Conservation (phyloP, 257 asterid species). For the Salvia hispanica region DNA sequence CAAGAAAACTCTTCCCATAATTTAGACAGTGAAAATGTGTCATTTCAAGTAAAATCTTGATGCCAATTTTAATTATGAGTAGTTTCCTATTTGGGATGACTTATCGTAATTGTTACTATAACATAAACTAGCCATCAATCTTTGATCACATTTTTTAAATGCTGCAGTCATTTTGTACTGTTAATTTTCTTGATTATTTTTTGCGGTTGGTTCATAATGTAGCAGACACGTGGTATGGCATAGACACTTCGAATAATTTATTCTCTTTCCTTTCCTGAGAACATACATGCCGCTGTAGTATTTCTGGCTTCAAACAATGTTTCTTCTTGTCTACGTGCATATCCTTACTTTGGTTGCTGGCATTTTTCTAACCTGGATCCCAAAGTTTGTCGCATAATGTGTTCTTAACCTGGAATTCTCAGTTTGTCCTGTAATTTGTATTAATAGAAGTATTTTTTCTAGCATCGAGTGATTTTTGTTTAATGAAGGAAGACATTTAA, state of each 20-base stretch:
- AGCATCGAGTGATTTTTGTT: too few relatives aligned
- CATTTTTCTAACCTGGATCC: background rate
- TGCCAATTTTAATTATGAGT: slow-evolving; percentile 1
- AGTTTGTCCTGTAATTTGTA: background rate
- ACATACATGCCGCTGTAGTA: background rate
- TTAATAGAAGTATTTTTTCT: background rate
- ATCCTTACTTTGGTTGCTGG: slow-evolving; percentile 12
- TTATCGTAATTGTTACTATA: background rate
- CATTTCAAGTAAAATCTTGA: background rate
- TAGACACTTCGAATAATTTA: too few relatives aligned
- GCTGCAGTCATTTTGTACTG: background rate
- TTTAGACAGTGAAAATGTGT: slow-evolving; percentile 4
- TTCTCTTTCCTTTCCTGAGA: too few relatives aligned
- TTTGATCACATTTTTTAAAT: background rate
- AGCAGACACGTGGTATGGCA: background rate
- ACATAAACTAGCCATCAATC: background rate
- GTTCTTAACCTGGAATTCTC: slow-evolving; percentile 11
- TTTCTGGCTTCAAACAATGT: background rate
- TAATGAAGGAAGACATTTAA: too few relatives aligned
- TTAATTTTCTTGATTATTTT: slow-evolving; percentile 16
- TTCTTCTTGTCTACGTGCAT: slow-evolving; percentile 10
- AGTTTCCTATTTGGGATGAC: slow-evolving; percentile 3
- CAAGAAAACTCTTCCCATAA: background rate
- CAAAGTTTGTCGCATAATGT: background rate
- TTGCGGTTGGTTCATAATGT: background rate